phyloP scores from a whole-genome alignment of 2,329 filamentous ascomycete species.

The Chaetomium sp. region DNA sequence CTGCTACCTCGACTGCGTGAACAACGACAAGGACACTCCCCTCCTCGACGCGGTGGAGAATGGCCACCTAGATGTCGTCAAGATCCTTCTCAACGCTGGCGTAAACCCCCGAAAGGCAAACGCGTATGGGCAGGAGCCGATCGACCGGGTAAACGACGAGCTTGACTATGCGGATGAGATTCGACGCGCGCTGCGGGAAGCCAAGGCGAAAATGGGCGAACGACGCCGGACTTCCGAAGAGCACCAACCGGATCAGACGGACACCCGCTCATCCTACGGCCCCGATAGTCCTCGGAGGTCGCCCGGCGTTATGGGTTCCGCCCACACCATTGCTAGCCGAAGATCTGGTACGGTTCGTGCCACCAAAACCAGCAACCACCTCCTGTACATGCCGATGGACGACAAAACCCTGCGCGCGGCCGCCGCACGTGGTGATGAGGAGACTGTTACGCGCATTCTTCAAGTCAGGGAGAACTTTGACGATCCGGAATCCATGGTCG shows the following conservation, averaged over 20 bases:
- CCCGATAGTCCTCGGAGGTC: conserved; percentile 54
- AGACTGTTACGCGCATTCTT: conserved; percentile 54
- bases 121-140: conserved; percentile 83
- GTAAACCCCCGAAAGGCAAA: conserved; percentile 90
- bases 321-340: conserved; percentile 36
- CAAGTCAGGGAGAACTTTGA: conserved; percentile 55
- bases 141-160: conserved; percentile 73
- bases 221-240: conserved; percentile 53
- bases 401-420: conserved; percentile 55
- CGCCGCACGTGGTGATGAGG: conserved; percentile 54
- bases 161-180: conserved; percentile 76
- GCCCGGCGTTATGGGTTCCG: conserved; percentile 36
- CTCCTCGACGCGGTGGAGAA: conserved; percentile 96
- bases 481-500: conserved; percentile 82
- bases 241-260: conserved; percentile 43
- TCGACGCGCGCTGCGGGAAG: conserved; percentile 57
- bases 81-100: conserved; percentile 73
- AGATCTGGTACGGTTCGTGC: conserved; percentile 51
- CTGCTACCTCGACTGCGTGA: conserved; percentile 73
- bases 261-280: conserved; percentile 46
- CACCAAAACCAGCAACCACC: conserved; percentile 58
- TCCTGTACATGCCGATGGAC: conserved; percentile 57
- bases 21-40: conserved; percentile 83
- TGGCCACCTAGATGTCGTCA: conserved; percentile 82
- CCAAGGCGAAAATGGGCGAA: conserved; percentile 49